Base-by-base conservation (phyloP, 2,329 filamentous ascomycete genomes). In the Rutstroemia sp. region DNA sequence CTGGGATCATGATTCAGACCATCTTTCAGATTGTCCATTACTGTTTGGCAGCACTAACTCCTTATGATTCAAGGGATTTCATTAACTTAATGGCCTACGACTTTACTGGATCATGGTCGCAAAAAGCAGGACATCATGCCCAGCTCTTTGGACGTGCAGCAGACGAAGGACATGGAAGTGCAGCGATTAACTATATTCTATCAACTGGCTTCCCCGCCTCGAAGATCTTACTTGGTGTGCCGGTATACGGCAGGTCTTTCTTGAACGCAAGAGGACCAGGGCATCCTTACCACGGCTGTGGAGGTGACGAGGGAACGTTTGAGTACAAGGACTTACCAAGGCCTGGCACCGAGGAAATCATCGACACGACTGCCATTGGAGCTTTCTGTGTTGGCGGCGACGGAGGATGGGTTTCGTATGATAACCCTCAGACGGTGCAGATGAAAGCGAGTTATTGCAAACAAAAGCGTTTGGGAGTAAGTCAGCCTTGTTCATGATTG, bases 21-120 rank as follows among this genome's bases (percentile, higher is more conserved):
- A 12, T 27, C 21, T 39, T 7, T n/a, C 27, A 12, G 12, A 34
- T 34, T 12, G 9, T 12, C 10, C 12, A 34, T 12, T 16, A 27
- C 18, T 27, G 6, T 10, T 14, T 37, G 34, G 38, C 16, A 38
- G 18, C 39, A 37, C 53, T 55, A 18, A 55, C 25, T 8, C 44
- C 21, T 16, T 34, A 18, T 44, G n/a, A 18, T 18, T 18, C 38
- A 18, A 55, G 53, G 38, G 87, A 92, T 70, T 79, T 85, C 60
- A 74, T 94, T 69, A 92, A 92, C 69, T 73, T 94, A 38, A 90
- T 87, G 80, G 81, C 88, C 1, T 94, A 91, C 71, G 88, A 94
- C 70, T 88, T 92, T 66, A 83, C 80, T 25, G 88, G 88, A 1
- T 76, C 81, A 3, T 92, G 88, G 88, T 81, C 80, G 1, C 69